Evolutionary conservation across 2,329 filamentous ascomycete species (phyloP), one percentile per base, ranked within the genome.

Genomic region (Cadophora luteo-olivacea): DNA sequence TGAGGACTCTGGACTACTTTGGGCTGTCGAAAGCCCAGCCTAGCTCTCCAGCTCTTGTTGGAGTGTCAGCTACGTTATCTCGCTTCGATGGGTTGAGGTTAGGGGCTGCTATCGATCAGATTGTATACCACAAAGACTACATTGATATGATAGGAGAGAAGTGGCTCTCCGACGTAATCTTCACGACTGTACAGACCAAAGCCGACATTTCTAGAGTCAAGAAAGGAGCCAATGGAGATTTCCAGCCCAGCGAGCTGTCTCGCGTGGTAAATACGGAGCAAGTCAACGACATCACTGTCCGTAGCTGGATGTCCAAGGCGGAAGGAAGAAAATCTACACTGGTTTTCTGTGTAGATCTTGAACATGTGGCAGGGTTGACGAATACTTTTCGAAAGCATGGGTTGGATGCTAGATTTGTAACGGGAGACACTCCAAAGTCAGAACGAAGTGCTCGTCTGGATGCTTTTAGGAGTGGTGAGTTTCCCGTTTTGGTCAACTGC

Each of bases 101-200:
- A 1, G 94, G 94, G 0, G 85, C 90, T 14, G 94, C 91, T 38
- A 96, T 98, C 74, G 95, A 98, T 75, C 92, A 97, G 76, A 97
- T 98, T 70, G 95, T 97, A 60, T 98, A 97, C 75, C 95, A 98
- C 79, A 96, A 94, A 73, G 89, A 92, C 75, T 93, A 92, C 71
- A 83, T 91, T 36, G 90, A 92, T 71, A 92, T 92, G 90, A 92
- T 97, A 69, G 89, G 90, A 41, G 93, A 97, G 67, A 94, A 96
- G 52, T 98, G 94, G 94, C 86, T 99, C 14, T 91, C 94, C 0
- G 88, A 96, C 77, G 92, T 97, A n/a, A 82, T 95, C 4, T 98
- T 99, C 80, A 98, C 96, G 0, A 98, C 96, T 0, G 94, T 98
- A 25, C 86, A 91, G 72, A 93, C 94, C 0, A 89, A 90, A 19